These are phyloP conservation scores for Spiraea crenata DNA, from an alignment of 331 rosid genomes.

Conservation along the genomic window DNA sequence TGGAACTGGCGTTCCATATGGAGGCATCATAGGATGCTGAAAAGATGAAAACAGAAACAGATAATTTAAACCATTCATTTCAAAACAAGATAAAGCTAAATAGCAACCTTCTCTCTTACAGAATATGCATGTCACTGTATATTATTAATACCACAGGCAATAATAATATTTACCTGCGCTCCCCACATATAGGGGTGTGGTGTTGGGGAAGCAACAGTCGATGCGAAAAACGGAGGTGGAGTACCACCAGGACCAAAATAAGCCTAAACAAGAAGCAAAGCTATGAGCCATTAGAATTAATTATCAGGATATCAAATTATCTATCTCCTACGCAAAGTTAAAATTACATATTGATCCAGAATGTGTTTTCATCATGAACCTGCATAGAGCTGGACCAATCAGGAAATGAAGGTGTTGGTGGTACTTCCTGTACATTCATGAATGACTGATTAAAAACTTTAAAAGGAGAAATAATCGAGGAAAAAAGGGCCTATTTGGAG, in stretches of 20 bases:
- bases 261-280: constrained; percentile 57
- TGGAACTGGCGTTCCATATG: constrained; percentile 96
- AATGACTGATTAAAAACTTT: constrained; percentile 21
- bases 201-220: constrained; percentile 79
- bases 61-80: not conserved
- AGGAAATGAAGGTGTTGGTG: constrained; percentile 65
- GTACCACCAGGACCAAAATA: constrained; percentile 84
- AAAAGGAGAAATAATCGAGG: not conserved
- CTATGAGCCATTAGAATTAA: constrained; percentile 26
- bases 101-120: constrained; percentile 3
- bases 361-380: constrained; percentile 41
- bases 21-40: constrained; percentile 89
- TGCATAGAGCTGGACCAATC: constrained; percentile 96
- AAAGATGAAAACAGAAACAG: constrained; percentile 30
- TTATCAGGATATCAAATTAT: constrained; percentile 16
- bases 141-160: not conserved
- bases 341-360: constrained; percentile 19
- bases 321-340: not conserved
- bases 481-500: too few relatives aligned
- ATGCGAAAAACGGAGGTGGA: constrained; percentile 82
- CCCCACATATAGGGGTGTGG: constrained; percentile 98
- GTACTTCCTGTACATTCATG: constrained; percentile 54
- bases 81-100: constrained; percentile 5
- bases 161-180: constrained; percentile 56
- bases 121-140: constrained; percentile 1